Conservation (phyloP, 2,329 filamentous ascomycete species). For the Alternaria hordeiaustralica region DNA sequence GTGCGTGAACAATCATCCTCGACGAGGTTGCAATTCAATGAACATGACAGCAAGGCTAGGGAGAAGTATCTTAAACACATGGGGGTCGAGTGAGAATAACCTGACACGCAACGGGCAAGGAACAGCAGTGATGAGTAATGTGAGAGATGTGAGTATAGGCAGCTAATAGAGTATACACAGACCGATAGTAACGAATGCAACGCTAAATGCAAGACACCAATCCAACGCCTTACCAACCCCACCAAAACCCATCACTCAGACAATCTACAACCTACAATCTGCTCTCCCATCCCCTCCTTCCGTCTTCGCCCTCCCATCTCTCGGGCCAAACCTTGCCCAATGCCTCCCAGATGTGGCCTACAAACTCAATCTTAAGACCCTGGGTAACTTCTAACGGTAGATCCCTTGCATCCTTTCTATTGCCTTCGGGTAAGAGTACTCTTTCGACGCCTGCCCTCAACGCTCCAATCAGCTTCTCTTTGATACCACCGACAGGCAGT, state of each 20-base stretch:
- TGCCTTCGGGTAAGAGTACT: slow-evolving; percentile 84
- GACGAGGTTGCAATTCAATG: not conserved
- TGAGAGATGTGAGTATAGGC: not conserved
- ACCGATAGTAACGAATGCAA: not conserved
- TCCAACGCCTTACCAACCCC: not conserved
- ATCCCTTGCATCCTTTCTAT: slow-evolving; percentile 91
- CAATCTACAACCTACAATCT: slow-evolving; percentile 63
- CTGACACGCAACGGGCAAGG: not conserved
- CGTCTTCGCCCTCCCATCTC: slow-evolving; percentile 74
- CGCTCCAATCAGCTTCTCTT: slow-evolving; percentile 97
- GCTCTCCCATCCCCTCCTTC: slow-evolving; percentile 70
- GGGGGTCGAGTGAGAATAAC: rapidly evolving
- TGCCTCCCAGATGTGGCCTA: slow-evolving; percentile 95
- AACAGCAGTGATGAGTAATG: not conserved
- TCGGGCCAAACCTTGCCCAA: slow-evolving; percentile 92
- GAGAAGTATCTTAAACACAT: not conserved
- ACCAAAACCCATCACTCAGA: not conserved
- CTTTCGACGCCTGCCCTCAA: slow-evolving; percentile 93
- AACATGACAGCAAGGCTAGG: not conserved
- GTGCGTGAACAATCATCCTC: rapidly evolving
- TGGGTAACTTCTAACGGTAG: slow-evolving; percentile 87
- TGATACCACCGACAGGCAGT: slow-evolving; percentile 94
- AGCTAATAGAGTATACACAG: not conserved
- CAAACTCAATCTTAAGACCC: slow-evolving; percentile 86
- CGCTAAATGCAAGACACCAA: slow-evolving; percentile 3